A percentile compares a stretch with the other conserved stretches of the same genome.
phyloP scores from a whole-genome alignment of 139 green algal genomes.

The Chlorella sorokiniana region DNA sequence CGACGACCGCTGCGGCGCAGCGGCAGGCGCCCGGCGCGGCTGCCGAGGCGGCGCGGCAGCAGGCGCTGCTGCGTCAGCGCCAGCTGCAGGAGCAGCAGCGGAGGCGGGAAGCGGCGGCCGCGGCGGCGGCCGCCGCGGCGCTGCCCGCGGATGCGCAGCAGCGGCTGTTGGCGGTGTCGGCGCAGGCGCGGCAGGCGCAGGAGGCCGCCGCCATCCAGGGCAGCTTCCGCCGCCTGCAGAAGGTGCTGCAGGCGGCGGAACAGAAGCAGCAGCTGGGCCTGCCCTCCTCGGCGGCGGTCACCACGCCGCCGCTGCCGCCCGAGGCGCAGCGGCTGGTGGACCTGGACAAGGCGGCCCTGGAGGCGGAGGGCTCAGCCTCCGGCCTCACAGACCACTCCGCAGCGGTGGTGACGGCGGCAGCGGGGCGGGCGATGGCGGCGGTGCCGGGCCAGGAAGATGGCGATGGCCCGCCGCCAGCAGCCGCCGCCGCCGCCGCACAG shows the following conservation, averaged over 20 bases:
- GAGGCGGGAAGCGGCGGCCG: neutral
- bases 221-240: neutral
- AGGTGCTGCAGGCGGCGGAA: neutral
- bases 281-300: neutral
- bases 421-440: neutral
- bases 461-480: neutral
- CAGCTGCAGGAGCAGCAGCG: slow-evolving; percentile 14
- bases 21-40: neutral
- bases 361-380: neutral
- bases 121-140: neutral
- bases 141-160: neutral
- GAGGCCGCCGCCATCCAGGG: neutral
- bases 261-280: slow-evolving; percentile 10
- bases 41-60: slow-evolving; percentile 1
- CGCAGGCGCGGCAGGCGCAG: neutral
- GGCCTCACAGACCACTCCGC: neutral
- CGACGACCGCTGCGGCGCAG: too few relatives aligned
- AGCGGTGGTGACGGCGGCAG: neutral
- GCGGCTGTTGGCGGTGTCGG: slow-evolving; percentile 1
- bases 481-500: neutral
- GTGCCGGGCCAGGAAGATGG: neutral
- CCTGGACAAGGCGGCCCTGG: neutral
- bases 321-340: slow-evolving; percentile 15
- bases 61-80: slow-evolving; percentile 11
- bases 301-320: slow-evolving; percentile 15